A percentile compares a stretch with the other conserved stretches of the same genome.
Conservation (phyloP, 1,284 basidiomycete species). For the Ustilago sp. region DNA sequence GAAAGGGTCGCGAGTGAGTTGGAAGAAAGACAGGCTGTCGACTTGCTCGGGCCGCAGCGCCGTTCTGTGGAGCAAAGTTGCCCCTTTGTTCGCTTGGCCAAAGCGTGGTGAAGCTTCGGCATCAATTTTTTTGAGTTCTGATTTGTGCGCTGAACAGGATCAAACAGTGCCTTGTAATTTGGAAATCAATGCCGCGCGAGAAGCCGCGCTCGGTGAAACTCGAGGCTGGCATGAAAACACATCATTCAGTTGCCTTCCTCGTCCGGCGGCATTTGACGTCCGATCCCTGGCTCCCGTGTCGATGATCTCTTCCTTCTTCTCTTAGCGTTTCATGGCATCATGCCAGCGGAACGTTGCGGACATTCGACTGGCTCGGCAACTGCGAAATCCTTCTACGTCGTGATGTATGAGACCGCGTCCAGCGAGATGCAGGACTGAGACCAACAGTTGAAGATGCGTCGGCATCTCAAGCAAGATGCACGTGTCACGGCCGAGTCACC, state of each 20-base stretch:
- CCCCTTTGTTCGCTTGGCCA: constrained; percentile 1
- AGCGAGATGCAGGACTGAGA: background rate
- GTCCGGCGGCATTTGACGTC: constrained; percentile 2
- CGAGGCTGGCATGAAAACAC: background rate
- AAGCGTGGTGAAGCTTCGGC: background rate
- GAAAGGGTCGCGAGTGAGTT: background rate
- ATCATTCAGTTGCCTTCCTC: background rate
- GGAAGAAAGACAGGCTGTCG: constrained; percentile 9
- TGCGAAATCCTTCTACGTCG: background rate
- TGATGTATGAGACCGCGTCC: background rate
- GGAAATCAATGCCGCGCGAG: background rate
- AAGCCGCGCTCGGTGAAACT: background rate
- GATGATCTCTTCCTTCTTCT: too few species aligned
- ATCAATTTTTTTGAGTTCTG: background rate
- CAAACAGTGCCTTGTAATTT: background rate
- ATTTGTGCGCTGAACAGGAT: background rate
- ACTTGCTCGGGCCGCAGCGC: background rate
- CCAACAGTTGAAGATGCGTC: too few species aligned
- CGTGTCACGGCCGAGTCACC: too few species aligned
- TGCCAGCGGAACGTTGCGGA: background rate
- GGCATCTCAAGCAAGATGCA: too few species aligned
- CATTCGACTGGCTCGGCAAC: background rate
- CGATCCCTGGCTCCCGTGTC: background rate
- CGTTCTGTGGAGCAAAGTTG: background rate
- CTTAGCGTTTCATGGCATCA: background rate